Conservation (phyloP, 352 stramenopile genomes). For the Lagenidium sp. region DNA sequence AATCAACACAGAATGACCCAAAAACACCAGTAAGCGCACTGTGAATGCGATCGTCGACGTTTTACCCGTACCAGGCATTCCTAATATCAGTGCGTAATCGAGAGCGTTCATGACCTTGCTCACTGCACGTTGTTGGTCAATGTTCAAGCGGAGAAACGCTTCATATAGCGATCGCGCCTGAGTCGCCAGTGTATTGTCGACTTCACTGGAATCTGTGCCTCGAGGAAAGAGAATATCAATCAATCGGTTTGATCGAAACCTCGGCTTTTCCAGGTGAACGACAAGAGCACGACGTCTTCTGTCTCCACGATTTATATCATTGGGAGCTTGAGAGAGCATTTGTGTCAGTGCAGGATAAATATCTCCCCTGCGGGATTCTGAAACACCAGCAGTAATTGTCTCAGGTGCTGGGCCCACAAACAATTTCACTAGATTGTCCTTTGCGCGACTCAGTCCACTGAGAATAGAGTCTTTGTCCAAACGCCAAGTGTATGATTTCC, state of each 20-base stretch:
- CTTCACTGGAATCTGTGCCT: neutral
- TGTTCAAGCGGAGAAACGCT: slow-evolving; percentile 55
- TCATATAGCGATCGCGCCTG: slow-evolving; percentile 19
- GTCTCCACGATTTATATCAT: slow-evolving; percentile 28
- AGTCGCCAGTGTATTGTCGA: neutral
- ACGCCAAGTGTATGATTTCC: slow-evolving; percentile 51
- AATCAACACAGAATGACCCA: slow-evolving; percentile 92
- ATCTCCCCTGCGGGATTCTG: too few relatives aligned
- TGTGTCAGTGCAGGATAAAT: too few relatives aligned
- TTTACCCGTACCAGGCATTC: slow-evolving; percentile 96
- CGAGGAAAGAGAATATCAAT: slow-evolving; percentile 30
- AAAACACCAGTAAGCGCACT: slow-evolving; percentile 85
- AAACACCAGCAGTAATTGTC: slow-evolving; percentile 22
- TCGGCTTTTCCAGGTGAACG: slow-evolving; percentile 45
- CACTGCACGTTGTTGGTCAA: slow-evolving; percentile 67
- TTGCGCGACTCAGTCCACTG: slow-evolving; percentile 56
- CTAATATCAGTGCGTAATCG: slow-evolving; percentile 93
- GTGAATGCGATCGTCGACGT: slow-evolving; percentile 94
- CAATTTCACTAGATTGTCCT: slow-evolving; percentile 68
- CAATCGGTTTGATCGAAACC: slow-evolving; percentile 44
- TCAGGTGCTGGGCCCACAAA: slow-evolving; percentile 52
- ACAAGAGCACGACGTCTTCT: slow-evolving; percentile 45
- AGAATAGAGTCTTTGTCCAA: slow-evolving; percentile 69
- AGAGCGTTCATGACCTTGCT: slow-evolving; percentile 78
- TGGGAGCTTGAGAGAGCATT: slow-evolving; percentile 5